Base-by-base conservation (phyloP, 352 stramenopile genomes). In the Globisporangium yorkense region DNA sequence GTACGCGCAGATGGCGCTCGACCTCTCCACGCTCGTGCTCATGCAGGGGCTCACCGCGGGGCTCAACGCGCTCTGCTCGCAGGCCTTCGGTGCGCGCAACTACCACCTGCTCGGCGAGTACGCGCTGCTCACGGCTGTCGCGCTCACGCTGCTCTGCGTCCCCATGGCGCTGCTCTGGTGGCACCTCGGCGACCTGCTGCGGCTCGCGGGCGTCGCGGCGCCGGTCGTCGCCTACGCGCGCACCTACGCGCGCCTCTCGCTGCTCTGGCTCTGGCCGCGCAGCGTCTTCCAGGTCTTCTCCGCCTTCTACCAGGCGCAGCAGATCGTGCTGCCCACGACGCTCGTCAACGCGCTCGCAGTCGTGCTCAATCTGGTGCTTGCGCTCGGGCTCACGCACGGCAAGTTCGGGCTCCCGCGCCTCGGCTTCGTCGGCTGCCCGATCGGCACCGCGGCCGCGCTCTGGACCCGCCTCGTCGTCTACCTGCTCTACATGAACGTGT, bases 71-170 rank as follows among this genome's bases (percentile, higher is more conserved):
- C 76, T 96, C 20, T 89, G 74, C 61, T 91, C 82, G 47, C 87
- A 96, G 57, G 87, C 87, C 21, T 91, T 93, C 48, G 87, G 87
- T 18, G 84, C 85, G 53, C 86, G 86, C 52, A 94, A 95, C 67
- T 92, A 73, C 50, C 65, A 81, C 16, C 53, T 95, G 21, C 58
- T 92, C n/a, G 75, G 70, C 29, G 70, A 80, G 52, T 92, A 88
- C 62, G 70, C 71, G 48, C 70, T 88, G 68, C 67, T 87, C 58
- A 84, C 73, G 50, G 68, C 63, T 54, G 70, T 87, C 50, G 61
- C 81, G 56, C 67, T 88, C 40, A 87, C 81, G 24, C 37, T 92
- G 48, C 63, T 73, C 52, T 89, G 77, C 41, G 62, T 92, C 9
- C 83, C 83, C 15, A 67, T 95, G 52, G 77, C 61, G 10, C 37